Conservation (phyloP, 2,329 filamentous ascomycete species). For the Chaetomium sp. region DNA sequence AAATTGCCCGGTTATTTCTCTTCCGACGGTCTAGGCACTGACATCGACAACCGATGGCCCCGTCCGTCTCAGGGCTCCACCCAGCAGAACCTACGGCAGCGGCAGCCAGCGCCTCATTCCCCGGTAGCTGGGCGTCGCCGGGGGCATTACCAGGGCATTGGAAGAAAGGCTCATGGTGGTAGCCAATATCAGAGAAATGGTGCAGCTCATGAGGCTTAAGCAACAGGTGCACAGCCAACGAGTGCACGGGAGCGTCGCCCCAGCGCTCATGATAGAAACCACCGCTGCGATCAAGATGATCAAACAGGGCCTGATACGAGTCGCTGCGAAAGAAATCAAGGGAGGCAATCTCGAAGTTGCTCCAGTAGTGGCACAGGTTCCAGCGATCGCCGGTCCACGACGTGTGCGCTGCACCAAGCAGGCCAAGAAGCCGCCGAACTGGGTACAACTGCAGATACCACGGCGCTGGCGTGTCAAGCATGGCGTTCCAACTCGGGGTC, state of each 20-base stretch:
- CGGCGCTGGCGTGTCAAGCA: slow-evolving; percentile 30
- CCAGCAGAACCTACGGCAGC: slow-evolving; percentile 17
- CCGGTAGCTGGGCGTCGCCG: slow-evolving; percentile 29
- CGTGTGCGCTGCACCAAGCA: slow-evolving; percentile 27
- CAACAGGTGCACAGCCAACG: slow-evolving; percentile 38
- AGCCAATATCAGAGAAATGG: slow-evolving; percentile 40
- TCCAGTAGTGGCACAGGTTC: slow-evolving; percentile 43
- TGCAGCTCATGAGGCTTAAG: slow-evolving; percentile 35
- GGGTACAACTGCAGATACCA: slow-evolving; percentile 32
- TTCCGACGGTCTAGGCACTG: slow-evolving; percentile 25
- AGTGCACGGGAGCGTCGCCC: slow-evolving; percentile 41
- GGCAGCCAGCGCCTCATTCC: slow-evolving; percentile 24
- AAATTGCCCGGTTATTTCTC: slow-evolving; percentile 17
- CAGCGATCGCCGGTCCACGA: slow-evolving; percentile 35
- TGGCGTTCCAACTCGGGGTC: slow-evolving; percentile 34
- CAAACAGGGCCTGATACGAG: slow-evolving; percentile 36
- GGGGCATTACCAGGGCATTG: slow-evolving; percentile 34
- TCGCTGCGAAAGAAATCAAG: slow-evolving; percentile 39
- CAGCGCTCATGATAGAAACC: slow-evolving; percentile 41
- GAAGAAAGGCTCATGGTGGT: slow-evolving; percentile 33
- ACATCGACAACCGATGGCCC: slow-evolving; percentile 37
- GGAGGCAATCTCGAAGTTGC: slow-evolving; percentile 42
- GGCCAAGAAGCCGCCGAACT: slow-evolving; percentile 32
- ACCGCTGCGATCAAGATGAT: slow-evolving; percentile 35
- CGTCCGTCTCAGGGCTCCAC: slow-evolving; percentile 28